phyloP scores from a whole-genome alignment of 1,139 yeast genomes.

The Kurtzmaniella quercitrusa region DNA sequence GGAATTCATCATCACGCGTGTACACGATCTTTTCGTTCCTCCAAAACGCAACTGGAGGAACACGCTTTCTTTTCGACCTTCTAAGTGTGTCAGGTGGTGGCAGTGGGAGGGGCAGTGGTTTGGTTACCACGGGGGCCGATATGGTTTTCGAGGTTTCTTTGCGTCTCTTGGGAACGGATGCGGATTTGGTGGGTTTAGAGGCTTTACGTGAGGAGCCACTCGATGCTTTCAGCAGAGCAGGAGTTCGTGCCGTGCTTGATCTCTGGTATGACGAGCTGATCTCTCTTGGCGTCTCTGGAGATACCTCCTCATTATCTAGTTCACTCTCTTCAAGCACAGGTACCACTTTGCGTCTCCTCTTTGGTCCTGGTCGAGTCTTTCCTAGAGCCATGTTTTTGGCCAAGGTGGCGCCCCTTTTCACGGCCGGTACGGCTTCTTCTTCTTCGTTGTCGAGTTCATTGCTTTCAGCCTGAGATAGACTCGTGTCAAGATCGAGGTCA shows the following conservation, averaged over 20 bases:
- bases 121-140: conserved; percentile 6
- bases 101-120: conserved; percentile 38
- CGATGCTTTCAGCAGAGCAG: conserved; percentile 6
- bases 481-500: conserved; percentile 8
- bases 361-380: conserved; percentile 10
- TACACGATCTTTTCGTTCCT: conserved; percentile 74
- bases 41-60: conserved; percentile 83
- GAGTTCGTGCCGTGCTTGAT: conserved; percentile 3
- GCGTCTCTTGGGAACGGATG: not conserved
- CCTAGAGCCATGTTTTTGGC: conserved; percentile 45
- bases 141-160: not conserved
- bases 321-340: conserved; percentile 6
- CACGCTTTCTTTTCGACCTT: conserved; percentile 57
- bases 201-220: conserved; percentile 1
- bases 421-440: not conserved
- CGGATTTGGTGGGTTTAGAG: not conserved
- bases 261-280: conserved; percentile 7
- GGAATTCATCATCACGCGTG: conserved; percentile 42
- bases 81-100: conserved; percentile 46
- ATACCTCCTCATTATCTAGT: conserved; percentile 5
- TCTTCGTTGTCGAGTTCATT: not conserved
- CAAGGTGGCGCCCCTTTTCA: conserved; percentile 16
- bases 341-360: conserved; percentile 8
- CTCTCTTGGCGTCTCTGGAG: conserved; percentile 4
- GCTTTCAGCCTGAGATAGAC: conserved; percentile 14